Base-by-base conservation (phyloP, 768 basidiomycete genomes). In the Pulveroboletus sp. region DNA sequence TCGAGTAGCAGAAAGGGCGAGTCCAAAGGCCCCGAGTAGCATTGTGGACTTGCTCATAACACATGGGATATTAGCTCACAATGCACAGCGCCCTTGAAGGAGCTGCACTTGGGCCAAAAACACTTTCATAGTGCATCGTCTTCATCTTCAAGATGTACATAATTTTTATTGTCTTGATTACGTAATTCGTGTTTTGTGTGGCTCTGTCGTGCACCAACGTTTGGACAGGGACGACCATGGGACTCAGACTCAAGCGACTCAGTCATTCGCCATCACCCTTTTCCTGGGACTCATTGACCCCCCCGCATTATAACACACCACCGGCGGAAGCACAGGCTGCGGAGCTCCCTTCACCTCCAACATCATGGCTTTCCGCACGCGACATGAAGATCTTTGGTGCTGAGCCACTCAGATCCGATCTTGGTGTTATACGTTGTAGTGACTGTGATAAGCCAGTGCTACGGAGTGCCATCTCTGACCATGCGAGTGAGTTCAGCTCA, bases 311-410 rank as follows among this genome's bases (percentile, higher is more conserved):
- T 11, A 15, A 5, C 1, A 62, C 72, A 8, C 69, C 75, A 0
- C 65, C 69, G 10, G 51, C 72, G 6, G 65, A 67, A 17, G 53
- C 63, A 1, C 73, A 78, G 38, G 57, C 71, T 5, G 61, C 74
- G 4, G 71, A 74, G 1, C 68, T 82, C 3, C 77, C 80, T 0
- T 82, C 86, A 0, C 89, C 91, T 0, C 91, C 92, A 0, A 86
- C 89, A 21, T 77, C 83, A 71, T 91, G 90, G 84, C 82, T 94
- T 13, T 80, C 86, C 26, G 89, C 87, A 8, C 78, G 78, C 41
- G 89, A 93, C 61, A 93, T 92, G 92, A 86, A 85, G 73, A 76
- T 87, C 53, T 95, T 88, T 67, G 91, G 91, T 30, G 75, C 83
- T 3, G 75, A 83, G 49, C 89, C 92, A 6, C 76, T 94, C 14